Evolutionary conservation across 1,284 basidiomycete species (phyloP), one percentile per base, ranked within the genome.

Genomic region (Xanthoconium separans): DNA sequence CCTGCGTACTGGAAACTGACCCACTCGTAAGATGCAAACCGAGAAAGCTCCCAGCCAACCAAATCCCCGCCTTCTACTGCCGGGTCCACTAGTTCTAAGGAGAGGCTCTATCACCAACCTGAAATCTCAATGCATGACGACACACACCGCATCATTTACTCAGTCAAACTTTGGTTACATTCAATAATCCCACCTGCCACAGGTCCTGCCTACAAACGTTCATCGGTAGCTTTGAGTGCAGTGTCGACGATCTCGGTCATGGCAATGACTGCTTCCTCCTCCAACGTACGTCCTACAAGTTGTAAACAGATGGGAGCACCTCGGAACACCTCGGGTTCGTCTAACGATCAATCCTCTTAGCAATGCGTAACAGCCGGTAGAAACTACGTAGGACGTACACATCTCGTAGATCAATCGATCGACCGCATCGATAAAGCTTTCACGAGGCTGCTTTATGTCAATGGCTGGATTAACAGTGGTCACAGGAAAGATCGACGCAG

Each of bases 271-370:
- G 81, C 85, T 63, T 90, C 89, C 59, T 91, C 89, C 63, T 92
- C 86, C 42, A 85, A 73, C n/a, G 82, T 83, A 49, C 81, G 74
- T 0, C 83, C 87, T 3, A 91, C 76, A 6, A 91, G 62, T 62
- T 93, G 90, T 22, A 93, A 68, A n/a, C 76, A 73, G 8, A 91
- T 75, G 0, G 91, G 90, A 0, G 82, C 84, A 54, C 82, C 77
- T 49, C 73, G 72, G 59, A 81, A 84, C 13, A 73, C 74, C 31
- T 76, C 72, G 0, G 87, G 81, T 45, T 84, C 73, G 62, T 90
- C 87, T 87, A 47, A 44, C 6, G 29, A 47, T 33, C 22, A 29
- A 48, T 22, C 24, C 16, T 50, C 31, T 64, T 47, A 52, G 50
- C 44, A 40, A 40, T 58, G 53, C 46, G 41, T 1, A 2, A 10